phyloP scores from a whole-genome alignment of 1,284 basidiomycete genomes.

The Ceratobasidium sp. region DNA sequence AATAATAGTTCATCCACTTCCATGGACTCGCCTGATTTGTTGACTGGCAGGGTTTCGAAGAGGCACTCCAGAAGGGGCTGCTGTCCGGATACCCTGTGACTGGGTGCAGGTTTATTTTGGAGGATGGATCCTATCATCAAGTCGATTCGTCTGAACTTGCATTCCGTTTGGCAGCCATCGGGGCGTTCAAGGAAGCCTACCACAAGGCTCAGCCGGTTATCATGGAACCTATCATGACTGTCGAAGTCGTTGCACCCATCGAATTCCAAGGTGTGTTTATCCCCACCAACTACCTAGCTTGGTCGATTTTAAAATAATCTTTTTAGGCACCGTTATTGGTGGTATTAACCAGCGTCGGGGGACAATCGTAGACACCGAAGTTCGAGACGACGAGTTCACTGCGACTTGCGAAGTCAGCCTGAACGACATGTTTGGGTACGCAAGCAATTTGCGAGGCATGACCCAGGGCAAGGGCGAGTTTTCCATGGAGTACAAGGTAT shows the following conservation, averaged over 20 bases:
- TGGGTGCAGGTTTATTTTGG: slow-evolving; percentile 87
- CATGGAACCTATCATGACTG: slow-evolving; percentile 97
- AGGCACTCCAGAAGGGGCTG: slow-evolving; percentile 92
- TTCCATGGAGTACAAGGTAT: slow-evolving; percentile 79
- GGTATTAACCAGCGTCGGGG: slow-evolving; percentile 94
- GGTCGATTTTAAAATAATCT: slow-evolving; percentile 1
- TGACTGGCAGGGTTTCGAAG: slow-evolving; percentile 83
- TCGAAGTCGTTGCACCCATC: slow-evolving; percentile 94
- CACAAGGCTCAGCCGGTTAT: slow-evolving; percentile 81
- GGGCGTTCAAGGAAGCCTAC: slow-evolving; percentile 95
- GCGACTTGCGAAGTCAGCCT: slow-evolving; percentile 91
- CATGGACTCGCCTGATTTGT: slow-evolving; percentile 2
- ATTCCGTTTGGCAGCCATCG: slow-evolving; percentile 90
- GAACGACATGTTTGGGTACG: slow-evolving; percentile 99
- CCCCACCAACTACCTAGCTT: neutral
- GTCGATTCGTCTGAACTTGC: slow-evolving; percentile 98
- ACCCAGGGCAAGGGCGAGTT: slow-evolving; percentile 91
- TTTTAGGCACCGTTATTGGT: slow-evolving; percentile 84
- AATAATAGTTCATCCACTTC: slow-evolving; percentile 44
- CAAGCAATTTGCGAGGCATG: slow-evolving; percentile 87
- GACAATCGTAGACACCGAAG: slow-evolving; percentile 95
- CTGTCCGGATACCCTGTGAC: slow-evolving; percentile 91
- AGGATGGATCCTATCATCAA: slow-evolving; percentile 93
- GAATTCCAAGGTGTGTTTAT: slow-evolving; percentile 88
- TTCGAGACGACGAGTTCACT: slow-evolving; percentile 97